Evolutionary conservation across 108 stramenopile species (phyloP).

Genomic region (Skeletonema marinoi): DNA sequence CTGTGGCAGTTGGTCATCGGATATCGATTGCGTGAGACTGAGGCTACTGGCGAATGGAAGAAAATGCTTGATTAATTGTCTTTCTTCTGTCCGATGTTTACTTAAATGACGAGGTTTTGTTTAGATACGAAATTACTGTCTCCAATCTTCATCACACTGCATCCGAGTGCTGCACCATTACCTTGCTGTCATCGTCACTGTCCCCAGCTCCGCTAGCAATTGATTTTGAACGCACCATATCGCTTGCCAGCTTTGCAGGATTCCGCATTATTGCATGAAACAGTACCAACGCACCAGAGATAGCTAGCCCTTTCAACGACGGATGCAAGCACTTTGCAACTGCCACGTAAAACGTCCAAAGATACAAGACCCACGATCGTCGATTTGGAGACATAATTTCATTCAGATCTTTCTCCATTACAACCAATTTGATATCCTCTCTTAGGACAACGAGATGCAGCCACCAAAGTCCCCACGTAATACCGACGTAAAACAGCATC

Average conservation of each 20-base stretch:
- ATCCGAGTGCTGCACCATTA: constrained; percentile 42
- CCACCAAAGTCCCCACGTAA: constrained; percentile 69
- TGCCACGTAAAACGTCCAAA: constrained; percentile 62
- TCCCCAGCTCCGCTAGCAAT: constrained; percentile 24
- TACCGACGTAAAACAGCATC: constrained; percentile 69
- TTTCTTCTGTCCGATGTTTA: not conserved
- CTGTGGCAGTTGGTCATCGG: constrained; percentile 92
- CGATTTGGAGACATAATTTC: constrained; percentile 64
- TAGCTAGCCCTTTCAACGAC: constrained; percentile 51
- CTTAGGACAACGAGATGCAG: constrained; percentile 64
- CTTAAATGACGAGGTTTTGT: not conserved
- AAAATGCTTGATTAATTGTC: constrained; percentile 62
- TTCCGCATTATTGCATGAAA: constrained; percentile 82
- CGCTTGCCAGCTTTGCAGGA: constrained; percentile 72
- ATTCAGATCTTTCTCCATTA: constrained; percentile 67
- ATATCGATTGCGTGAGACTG: constrained; percentile 86
- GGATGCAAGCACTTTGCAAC: constrained; percentile 80
- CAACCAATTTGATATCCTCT: constrained; percentile 63
- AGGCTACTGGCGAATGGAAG: constrained; percentile 86
- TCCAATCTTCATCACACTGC: constrained; percentile 16
- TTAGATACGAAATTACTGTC: not conserved
- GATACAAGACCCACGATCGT: constrained; percentile 60
- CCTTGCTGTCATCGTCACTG: constrained; percentile 54
- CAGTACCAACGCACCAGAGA: constrained; percentile 66
- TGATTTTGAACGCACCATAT: constrained; percentile 12